Conservation (phyloP, 805 yeast genomes). For the Sugiyamaella americana region DNA sequence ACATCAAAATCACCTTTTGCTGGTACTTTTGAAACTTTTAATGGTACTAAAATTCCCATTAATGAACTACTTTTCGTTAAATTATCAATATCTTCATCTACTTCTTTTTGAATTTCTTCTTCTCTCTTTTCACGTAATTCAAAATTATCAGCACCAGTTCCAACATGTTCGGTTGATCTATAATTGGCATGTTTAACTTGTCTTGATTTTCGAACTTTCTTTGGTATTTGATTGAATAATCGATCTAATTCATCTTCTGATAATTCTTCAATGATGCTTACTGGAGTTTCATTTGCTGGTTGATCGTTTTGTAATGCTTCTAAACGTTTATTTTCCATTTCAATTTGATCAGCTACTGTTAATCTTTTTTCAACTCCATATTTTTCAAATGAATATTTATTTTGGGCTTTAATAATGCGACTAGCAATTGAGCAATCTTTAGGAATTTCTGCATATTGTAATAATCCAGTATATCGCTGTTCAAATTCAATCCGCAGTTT, state of each 20-base stretch:
- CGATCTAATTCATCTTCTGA: slow-evolving; percentile 27
- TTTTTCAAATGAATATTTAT: slow-evolving; percentile 38
- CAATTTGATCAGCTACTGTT: slow-evolving; percentile 67
- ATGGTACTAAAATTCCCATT: slow-evolving; percentile 54
- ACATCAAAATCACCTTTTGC: slow-evolving; percentile 82
- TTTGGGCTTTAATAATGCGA: slow-evolving; percentile 45
- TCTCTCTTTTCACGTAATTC: slow-evolving; percentile 17
- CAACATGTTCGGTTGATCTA: slow-evolving; percentile 31
- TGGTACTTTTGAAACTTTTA: slow-evolving; percentile 67
- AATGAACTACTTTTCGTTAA: slow-evolving; percentile 3
- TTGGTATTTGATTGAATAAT: slow-evolving; percentile 27
- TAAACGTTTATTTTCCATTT: slow-evolving; percentile 60
- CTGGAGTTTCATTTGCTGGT: slow-evolving; percentile 62
- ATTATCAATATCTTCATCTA: slow-evolving; percentile 8
- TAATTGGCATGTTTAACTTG: slow-evolving; percentile 3
- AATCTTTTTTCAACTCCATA: slow-evolving; percentile 35
- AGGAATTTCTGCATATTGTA: slow-evolving; percentile 54
- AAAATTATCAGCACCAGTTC: slow-evolving; percentile 28
- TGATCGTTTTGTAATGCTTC: slow-evolving; percentile 41
- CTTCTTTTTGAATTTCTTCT: slow-evolving; percentile 26
- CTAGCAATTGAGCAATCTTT: slow-evolving; percentile 45
- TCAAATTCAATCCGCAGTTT: slow-evolving; percentile 73
- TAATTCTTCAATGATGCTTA: slow-evolving; percentile 41
- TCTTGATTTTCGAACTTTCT: slow-evolving; percentile 6
- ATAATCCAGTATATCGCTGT: slow-evolving; percentile 65